These are phyloP conservation scores for Chamaenerion angustifolium DNA, from an alignment of 345 rosid genomes.

Conservation along the genomic window DNA sequence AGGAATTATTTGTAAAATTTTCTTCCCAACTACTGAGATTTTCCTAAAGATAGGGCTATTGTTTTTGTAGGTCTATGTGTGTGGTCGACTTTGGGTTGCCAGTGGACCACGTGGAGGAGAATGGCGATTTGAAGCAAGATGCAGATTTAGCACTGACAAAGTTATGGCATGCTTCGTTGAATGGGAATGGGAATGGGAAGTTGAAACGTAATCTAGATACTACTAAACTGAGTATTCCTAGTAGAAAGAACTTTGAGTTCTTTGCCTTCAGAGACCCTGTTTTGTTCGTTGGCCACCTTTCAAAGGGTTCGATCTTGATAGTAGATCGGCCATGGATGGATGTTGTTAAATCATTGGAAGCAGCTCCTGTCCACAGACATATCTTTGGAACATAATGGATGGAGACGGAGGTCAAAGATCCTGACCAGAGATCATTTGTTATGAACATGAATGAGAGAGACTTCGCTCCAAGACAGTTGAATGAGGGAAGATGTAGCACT, in stretches of 20 bases:
- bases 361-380: slow-evolving; percentile 87
- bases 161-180: slow-evolving; percentile 21
- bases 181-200: slow-evolving; percentile 27
- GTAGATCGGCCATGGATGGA: slow-evolving; percentile 89
- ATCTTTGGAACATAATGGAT: slow-evolving; percentile 49
- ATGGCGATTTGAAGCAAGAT: slow-evolving; percentile 28
- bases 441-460: too few species aligned
- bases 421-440: too few species aligned
- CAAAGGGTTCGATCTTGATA: slow-evolving; percentile 58
- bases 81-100: slow-evolving; percentile 67
- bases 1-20: too few species aligned
- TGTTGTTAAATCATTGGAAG: slow-evolving; percentile 57
- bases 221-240: slow-evolving; percentile 19
- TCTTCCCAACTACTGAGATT: too few species aligned
- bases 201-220: slow-evolving; percentile 30
- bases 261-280: slow-evolving; percentile 74
- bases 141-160: slow-evolving; percentile 27
- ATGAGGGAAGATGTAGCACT: too few species aligned
- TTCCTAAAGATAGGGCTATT: too few species aligned
- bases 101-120: slow-evolving; percentile 44
- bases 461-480: too few species aligned
- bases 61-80: slow-evolving; percentile 67
- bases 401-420: too few species aligned
- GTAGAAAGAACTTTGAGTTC: slow-evolving; percentile 63
- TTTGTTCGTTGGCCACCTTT: slow-evolving; percentile 70